These are phyloP conservation scores for Aspergillus sclerotialis DNA, from an alignment of 2,329 filamentous ascomycete genomes.

Conservation along the genomic window DNA sequence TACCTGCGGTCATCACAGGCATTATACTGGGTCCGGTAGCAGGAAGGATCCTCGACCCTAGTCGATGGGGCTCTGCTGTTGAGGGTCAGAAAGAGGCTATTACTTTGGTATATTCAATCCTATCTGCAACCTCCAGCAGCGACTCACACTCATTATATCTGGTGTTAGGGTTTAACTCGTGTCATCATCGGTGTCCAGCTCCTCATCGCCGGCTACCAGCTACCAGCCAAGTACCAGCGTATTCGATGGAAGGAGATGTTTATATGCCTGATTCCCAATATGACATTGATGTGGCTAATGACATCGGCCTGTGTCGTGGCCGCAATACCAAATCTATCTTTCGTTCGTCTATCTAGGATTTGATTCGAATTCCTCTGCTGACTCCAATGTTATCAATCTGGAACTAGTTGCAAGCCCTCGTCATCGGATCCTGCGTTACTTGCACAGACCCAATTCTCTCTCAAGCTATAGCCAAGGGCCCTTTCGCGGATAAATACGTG, in stretches of 20 bases:
- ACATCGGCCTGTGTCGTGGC: conserved; percentile 51
- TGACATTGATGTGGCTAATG: conserved; percentile 57
- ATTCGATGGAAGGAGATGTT: conserved; percentile 47
- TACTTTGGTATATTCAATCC: background rate
- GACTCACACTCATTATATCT: background rate
- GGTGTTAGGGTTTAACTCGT: conserved; percentile 42
- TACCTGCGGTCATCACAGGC: conserved; percentile 50
- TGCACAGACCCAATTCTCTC: conserved; percentile 58
- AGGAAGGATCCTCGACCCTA: background rate
- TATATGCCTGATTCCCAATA: conserved; percentile 52
- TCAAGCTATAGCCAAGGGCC: conserved; percentile 56
- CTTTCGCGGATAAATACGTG: conserved; percentile 57
- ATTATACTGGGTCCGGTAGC: conserved; percentile 25
- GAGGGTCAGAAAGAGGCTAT: background rate
- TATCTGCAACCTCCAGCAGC: conserved; percentile 4
- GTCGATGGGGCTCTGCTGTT: background rate
- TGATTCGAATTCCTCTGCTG: background rate
- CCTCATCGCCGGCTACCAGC: conserved; percentile 57
- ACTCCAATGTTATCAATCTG: background rate
- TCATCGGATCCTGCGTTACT: conserved; percentile 55
- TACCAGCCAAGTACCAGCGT: conserved; percentile 51
- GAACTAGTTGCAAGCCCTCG: conserved; percentile 44
- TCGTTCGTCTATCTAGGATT: conserved; percentile 21
- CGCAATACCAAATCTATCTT: conserved; percentile 48
- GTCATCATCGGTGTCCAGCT: conserved; percentile 57